A percentile compares a stretch with the other conserved stretches of the same genome.
phyloP scores from a whole-genome alignment of 768 basidiomycete species.

The button mushroom (Agaricus bisporus) region DNA sequence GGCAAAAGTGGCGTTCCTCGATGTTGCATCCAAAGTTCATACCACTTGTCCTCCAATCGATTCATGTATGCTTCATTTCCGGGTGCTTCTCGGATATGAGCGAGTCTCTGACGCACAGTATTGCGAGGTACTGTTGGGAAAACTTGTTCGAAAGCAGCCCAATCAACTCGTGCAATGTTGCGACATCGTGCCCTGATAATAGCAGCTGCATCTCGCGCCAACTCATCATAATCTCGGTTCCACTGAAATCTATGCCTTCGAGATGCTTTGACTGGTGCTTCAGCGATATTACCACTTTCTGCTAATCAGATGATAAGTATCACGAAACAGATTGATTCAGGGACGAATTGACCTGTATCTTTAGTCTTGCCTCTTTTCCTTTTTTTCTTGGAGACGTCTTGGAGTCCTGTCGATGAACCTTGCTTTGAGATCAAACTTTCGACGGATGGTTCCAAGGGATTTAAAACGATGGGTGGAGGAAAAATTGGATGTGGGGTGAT shows the following conservation, averaged over 20 bases:
- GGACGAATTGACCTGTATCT: not conserved
- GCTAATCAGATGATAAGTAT: not conserved
- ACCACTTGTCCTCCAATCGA: conserved; percentile 78
- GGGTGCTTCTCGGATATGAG: conserved; percentile 50
- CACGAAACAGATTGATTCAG: not conserved
- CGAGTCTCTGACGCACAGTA: conserved; percentile 64
- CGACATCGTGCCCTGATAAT: conserved; percentile 80
- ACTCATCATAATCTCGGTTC: conserved; percentile 84
- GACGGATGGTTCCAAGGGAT: conserved; percentile 15
- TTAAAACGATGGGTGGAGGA: conserved; percentile 7
- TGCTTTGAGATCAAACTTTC: conserved; percentile 21
- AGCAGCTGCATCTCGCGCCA: conserved; percentile 77
- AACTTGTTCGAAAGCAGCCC: conserved; percentile 68
- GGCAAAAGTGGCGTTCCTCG: conserved; percentile 61
- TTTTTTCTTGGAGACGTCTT: conserved; percentile 8
- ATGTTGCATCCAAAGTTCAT: conserved; percentile 68
- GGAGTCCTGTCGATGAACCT: conserved; percentile 20
- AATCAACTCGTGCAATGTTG: conserved; percentile 52
- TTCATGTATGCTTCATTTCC: conserved; percentile 72
- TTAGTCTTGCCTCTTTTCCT: conserved; percentile 19
- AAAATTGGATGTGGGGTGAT: conserved; percentile 14
- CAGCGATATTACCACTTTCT: conserved; percentile 7
- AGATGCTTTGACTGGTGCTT: conserved; percentile 37
- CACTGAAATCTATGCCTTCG: conserved; percentile 74
- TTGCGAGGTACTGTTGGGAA: conserved; percentile 74